These are phyloP conservation scores for Rhynchospora breviuscula DNA, from an alignment of 176 grass and related monocot genomes.

Conservation along the genomic window DNA sequence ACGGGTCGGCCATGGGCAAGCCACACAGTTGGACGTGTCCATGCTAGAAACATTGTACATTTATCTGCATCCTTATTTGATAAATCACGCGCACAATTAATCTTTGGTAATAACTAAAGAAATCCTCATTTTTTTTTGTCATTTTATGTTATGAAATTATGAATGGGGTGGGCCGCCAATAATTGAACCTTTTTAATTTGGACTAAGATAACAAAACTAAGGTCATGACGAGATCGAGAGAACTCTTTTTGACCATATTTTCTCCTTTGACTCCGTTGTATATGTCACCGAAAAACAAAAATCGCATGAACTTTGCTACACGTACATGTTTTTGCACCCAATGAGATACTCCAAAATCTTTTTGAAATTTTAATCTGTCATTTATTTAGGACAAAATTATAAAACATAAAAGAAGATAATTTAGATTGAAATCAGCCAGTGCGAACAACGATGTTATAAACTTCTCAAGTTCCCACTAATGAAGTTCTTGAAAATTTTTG, in stretches of 20 bases:
- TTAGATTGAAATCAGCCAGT: too few species aligned
- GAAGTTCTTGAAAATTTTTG: background rate
- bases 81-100: background rate
- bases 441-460: background rate
- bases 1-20: background rate
- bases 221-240: background rate
- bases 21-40: background rate
- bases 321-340: background rate
- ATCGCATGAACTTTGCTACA: background rate
- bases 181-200: background rate
- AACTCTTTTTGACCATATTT: conserved; percentile 14
- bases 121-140: conserved; percentile 16
- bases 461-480: background rate
- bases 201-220: background rate
- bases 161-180: background rate
- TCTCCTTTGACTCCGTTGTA: background rate
- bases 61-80: background rate
- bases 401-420: background rate
- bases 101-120: background rate
- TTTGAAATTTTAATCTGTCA: background rate
- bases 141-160: background rate
- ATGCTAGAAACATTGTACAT: background rate
- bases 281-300: background rate
- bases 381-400: background rate
- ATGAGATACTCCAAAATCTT: background rate